phyloP scores from a whole-genome alignment of 75 land plant species.

The Sequoia sempervirens region DNA sequence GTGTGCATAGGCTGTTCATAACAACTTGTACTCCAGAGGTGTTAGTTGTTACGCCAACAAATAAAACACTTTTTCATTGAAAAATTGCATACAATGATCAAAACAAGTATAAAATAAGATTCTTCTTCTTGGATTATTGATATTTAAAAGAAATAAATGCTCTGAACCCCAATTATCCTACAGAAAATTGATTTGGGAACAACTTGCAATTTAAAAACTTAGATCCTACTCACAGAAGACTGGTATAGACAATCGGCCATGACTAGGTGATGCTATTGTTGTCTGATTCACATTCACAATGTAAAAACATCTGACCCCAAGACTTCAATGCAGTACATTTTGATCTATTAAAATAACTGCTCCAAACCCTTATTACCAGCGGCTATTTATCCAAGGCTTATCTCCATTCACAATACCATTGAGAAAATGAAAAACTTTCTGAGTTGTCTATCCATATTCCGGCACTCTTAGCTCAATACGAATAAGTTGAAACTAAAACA shows the following conservation, averaged over 20 bases:
- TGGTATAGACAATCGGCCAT: background rate
- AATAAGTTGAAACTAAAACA: conserved; percentile 71
- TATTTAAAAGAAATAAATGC: background rate
- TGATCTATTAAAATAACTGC: background rate
- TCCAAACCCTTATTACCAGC: background rate
- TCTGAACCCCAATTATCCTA: background rate
- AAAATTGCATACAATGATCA: background rate
- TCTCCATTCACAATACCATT: conserved; percentile 92
- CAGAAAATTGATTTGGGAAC: background rate
- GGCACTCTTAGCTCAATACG: conserved; percentile 90
- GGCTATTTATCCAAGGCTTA: conserved; percentile 9
- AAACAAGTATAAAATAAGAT: background rate
- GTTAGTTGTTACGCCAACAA: no score
- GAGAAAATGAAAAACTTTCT: conserved; percentile 95
- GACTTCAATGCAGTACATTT: background rate
- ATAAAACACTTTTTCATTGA: background rate
- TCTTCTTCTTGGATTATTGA: background rate
- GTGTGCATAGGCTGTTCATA: no score
- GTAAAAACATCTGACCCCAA: background rate
- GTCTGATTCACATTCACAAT: background rate
- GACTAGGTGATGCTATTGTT: background rate
- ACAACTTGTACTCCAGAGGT: no score
- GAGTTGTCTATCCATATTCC: conserved; percentile 98
- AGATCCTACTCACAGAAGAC: no score
- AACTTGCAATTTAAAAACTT: background rate